A percentile compares a stretch with the other conserved stretches of the same genome.
phyloP scores from a whole-genome alignment of 1,139 yeast species.

The Pichia sp. region DNA sequence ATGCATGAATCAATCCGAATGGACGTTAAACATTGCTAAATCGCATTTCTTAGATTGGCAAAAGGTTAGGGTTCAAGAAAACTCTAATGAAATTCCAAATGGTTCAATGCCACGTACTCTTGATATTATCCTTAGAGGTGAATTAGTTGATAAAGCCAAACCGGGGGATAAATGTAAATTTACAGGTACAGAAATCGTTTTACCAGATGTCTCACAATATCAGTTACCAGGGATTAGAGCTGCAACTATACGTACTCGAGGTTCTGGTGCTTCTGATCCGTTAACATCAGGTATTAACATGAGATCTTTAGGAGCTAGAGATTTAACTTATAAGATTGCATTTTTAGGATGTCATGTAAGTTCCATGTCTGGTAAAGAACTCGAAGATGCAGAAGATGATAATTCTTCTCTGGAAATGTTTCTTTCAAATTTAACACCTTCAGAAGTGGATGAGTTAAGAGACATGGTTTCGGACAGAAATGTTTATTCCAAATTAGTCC shows the following conservation, averaged over 20 bases:
- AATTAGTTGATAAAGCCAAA: conserved; percentile 90
- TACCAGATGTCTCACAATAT: conserved; percentile 90
- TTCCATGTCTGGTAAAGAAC: conserved; percentile 47
- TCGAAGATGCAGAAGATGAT: conserved; percentile 32
- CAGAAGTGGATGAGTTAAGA: conserved; percentile 79
- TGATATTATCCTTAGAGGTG: conserved; percentile 91
- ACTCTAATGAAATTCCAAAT: conserved; percentile 91
- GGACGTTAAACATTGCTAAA: conserved; percentile 79
- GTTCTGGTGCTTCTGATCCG: conserved; percentile 60
- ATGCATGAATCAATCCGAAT: conserved; percentile 80
- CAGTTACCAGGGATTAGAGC: conserved; percentile 98
- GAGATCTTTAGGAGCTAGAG: conserved; percentile 86
- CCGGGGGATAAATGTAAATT: conserved; percentile 97
- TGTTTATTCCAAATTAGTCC: conserved; percentile 77
- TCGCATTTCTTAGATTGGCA: conserved; percentile 97
- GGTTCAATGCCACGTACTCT: conserved; percentile 98
- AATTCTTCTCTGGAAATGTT: conserved; percentile 63
- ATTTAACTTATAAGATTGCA: conserved; percentile 85
- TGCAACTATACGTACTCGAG: conserved; percentile 60
- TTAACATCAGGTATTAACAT: conserved; percentile 76
- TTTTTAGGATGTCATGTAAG: conserved; percentile 86
- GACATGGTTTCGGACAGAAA: conserved; percentile 90
- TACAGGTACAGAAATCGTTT: conserved; percentile 92
- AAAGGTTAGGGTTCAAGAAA: conserved; percentile 91
- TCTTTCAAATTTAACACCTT: conserved; percentile 69